Base-by-base conservation (phyloP, 179 eudicot species). In the Drosera spatulata region DNA sequence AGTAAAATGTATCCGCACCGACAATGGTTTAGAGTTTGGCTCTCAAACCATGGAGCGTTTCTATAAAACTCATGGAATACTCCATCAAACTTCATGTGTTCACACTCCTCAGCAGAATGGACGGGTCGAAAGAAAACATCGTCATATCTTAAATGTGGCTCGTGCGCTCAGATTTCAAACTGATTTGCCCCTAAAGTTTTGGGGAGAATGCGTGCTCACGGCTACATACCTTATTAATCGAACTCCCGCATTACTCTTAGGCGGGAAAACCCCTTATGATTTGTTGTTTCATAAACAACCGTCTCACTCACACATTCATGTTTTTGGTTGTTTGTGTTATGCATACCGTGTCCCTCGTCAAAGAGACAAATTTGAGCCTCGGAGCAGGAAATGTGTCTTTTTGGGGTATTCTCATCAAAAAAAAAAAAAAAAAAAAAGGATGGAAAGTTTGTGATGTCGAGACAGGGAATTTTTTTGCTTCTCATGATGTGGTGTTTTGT, bases 311-410 rank as follows among this genome's bases (percentile, higher is more conserved):
- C 45, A 39, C n/a, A 3, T 58, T 5, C 4, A 37, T 3, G 47
- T 58, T 39, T 58, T 58, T 42, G 61, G 61, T 6, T 58, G 61
- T 41, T 48, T 58, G 5, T 58, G 61, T 58, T 58, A 58, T 58
- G 61, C 46, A 5, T 2, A 40, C 41, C 5, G 8, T 42, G 7
- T 3, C n/a, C 13, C 46, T 42, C 5, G 41, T 4, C n/a, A 12
- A 39, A 39, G 5, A 8, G 51, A 48, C 15, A 61, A 61, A n/a
- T 61, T 61, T 39, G 42, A 13, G 5, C 7, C 55, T 0, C 55
- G 55, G 2, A 46, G 45, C 4, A 38, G 45, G 7, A 37, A 13
- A 2, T 61, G 64, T 33, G n/a, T 61, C 4, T 61, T 61, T 47
- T 0, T 61, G 4, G 64, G 55, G 1, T 61, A 61, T 33, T 55